These are phyloP conservation scores for Tolypocladium capitatum DNA, from an alignment of 2,329 filamentous ascomycete genomes.

Conservation along the genomic window DNA sequence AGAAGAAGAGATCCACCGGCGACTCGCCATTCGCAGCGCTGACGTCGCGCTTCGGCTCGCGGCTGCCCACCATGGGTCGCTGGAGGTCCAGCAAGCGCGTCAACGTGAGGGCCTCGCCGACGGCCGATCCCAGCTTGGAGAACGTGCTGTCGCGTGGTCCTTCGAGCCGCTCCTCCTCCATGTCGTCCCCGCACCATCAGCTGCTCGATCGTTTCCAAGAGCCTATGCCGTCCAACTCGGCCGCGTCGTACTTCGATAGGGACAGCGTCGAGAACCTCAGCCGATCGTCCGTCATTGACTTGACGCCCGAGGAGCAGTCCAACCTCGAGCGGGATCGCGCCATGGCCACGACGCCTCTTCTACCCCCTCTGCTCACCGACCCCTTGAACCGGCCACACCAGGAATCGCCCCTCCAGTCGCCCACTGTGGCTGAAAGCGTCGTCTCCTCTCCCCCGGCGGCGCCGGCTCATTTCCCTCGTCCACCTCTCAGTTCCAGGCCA, in stretches of 20 bases:
- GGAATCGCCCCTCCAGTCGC: conserved; percentile 77
- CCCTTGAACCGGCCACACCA: conserved; percentile 41
- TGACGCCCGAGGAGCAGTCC: conserved; percentile 23
- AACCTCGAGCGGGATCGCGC: conserved; percentile 44
- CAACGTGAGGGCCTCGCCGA: conserved; percentile 41
- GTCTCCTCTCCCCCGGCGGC: conserved; percentile 19
- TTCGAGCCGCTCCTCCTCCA: conserved; percentile 68
- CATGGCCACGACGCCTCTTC: conserved; percentile 65
- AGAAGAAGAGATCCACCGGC: conserved; percentile 42
- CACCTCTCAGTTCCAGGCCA: conserved; percentile 62
- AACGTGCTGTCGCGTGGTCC: conserved; percentile 56
- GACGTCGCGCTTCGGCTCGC: conserved; percentile 51
- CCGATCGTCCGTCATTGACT: conserved; percentile 29
- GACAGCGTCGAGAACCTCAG: conserved; percentile 45
- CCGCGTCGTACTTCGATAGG: conserved; percentile 40
- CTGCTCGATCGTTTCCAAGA: conserved; percentile 33
- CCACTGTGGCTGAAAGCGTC: conserved; percentile 31
- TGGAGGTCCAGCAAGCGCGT: conserved; percentile 34
- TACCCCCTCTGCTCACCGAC: conserved; percentile 66
- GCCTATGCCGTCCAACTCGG: conserved; percentile 46
- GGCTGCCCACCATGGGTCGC: conserved; percentile 38
- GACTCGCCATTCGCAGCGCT: conserved; percentile 51
- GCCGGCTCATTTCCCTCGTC: conserved; percentile 32
- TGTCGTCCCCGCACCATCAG: conserved; percentile 46
- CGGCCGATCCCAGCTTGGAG: conserved; percentile 75